Evolutionary conservation across 2,329 filamentous ascomycete species (phyloP), one percentile per base, ranked within the genome.

Genomic region (Fonsecaea multimorphosa): DNA sequence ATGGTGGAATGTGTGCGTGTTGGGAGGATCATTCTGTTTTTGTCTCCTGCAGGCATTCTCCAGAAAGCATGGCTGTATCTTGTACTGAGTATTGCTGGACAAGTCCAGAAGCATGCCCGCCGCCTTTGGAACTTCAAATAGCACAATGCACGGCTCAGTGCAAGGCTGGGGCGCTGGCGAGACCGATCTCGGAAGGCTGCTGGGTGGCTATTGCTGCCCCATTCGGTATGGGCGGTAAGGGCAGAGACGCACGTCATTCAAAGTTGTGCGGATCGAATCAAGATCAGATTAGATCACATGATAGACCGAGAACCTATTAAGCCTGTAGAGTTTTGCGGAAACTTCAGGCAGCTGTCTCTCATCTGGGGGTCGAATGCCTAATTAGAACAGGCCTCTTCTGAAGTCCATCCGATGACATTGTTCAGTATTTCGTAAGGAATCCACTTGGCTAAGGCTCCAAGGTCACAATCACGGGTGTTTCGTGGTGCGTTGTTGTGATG

Each of bases 381-480:
- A 31, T 31, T 1, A 46, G 11, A 31, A 31, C 9, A n/a, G 29
- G 36, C 36, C 14, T 12, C 29, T 16, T 19, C 56, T 49, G 2
- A 27, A 55, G 46, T 27, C 44, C 12, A 56, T 58, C 9, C n/a
- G 46, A 29, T 16, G 11, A 38, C 27, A 57, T 61, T 61, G 56
- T 34, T 66, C 61, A 61, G 57, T 57, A 64, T 61, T 54, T 38
- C 49, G 38, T 67, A 67, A 66, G 38, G 24, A 55, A 57, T 59
- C 59, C 64, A 64, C 65, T 22, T 22, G 22, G n/a, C 44, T 19
- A 40, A 44, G 24, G 34, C 9, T 52, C 38, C 19, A 24, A 11
- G 55, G 46, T 34, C 51, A 57, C 61, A 55, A 22, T 61, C 49
- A 31, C 34, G 62, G 9, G 9, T 40, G 27, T 38, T 22, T 46